These are phyloP conservation scores for Cucumis hystrix DNA, from an alignment of 306 rosid genomes.

Conservation along the genomic window DNA sequence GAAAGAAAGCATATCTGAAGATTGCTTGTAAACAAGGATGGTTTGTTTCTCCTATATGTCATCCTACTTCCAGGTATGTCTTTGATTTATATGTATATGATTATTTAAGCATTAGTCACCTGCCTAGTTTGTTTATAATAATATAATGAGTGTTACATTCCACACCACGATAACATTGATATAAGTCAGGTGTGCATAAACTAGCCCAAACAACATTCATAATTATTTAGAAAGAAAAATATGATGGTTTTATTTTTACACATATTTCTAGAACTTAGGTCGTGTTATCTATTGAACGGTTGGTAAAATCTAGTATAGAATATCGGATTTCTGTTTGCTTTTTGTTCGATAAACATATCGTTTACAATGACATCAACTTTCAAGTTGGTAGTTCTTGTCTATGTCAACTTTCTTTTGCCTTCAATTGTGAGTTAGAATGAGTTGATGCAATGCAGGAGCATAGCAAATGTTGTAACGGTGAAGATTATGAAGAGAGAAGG, in stretches of 20 bases:
- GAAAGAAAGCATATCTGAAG: conserved; percentile 66
- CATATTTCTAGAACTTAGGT: neutral
- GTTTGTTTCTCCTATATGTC: conserved; percentile 48
- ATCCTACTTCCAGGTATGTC: conserved; percentile 55
- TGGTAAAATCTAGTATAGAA: neutral
- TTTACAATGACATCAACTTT: neutral
- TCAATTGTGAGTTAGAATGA: conserved; percentile 9
- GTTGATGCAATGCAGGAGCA: conserved; percentile 39
- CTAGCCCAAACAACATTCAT: neutral
- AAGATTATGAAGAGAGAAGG: conserved; percentile 69
- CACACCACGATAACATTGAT: neutral
- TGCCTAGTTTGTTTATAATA: too few relatives aligned
- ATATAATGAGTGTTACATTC: neutral
- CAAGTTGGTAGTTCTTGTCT: neutral
- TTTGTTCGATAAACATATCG: neutral
- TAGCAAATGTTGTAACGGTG: conserved; percentile 60
- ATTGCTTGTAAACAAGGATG: conserved; percentile 86
- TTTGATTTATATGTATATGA: neutral
- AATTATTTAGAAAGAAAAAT: neutral
- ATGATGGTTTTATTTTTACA: neutral
- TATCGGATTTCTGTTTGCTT: neutral
- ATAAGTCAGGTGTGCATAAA: neutral
- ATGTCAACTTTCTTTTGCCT: neutral
- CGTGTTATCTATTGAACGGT: neutral
- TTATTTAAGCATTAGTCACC: neutral